Evolutionary conservation across 192 early-diverging fungal species (phyloP).

Genomic region (Ambispora gerdemannii): DNA sequence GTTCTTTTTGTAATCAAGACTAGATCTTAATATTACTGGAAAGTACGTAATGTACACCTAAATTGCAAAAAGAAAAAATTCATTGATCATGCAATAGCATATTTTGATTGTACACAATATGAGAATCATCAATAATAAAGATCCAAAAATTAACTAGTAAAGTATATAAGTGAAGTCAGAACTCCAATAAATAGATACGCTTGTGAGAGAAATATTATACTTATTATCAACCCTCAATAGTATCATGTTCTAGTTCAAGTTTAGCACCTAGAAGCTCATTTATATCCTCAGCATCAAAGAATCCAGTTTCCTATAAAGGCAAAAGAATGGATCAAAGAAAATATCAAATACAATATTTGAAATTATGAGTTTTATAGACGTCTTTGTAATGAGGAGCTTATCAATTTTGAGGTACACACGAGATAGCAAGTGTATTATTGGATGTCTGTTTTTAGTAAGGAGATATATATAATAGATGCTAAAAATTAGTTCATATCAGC

Average conservation of each 20-base stretch:
- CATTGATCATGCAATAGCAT: not conserved
- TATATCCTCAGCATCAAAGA: no score
- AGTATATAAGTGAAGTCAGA: no score
- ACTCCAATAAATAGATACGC: constrained; percentile 9
- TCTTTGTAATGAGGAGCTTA: no score
- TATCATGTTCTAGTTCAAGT: not conserved
- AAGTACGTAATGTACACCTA: not conserved
- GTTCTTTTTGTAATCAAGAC: not conserved
- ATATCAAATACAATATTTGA: no score
- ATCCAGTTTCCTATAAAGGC: no score
- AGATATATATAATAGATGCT: constrained; percentile 5
- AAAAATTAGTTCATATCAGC: not conserved
- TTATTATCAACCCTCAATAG: not conserved
- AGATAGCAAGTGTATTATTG: no score
- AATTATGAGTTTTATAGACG: not conserved
- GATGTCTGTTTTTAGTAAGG: constrained; percentile 4
- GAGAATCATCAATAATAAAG: not conserved
- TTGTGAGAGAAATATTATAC: not conserved
- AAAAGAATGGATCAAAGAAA: no score
- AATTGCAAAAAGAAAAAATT: not conserved
- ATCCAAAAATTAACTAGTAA: not conserved
- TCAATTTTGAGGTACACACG: no score
- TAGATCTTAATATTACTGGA: constrained; percentile 12
- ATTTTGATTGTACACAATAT: not conserved
- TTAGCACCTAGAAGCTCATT: no score